Base-by-base conservation (phyloP, 164 flowering plant species). In the Macadamia tetraphylla region DNA sequence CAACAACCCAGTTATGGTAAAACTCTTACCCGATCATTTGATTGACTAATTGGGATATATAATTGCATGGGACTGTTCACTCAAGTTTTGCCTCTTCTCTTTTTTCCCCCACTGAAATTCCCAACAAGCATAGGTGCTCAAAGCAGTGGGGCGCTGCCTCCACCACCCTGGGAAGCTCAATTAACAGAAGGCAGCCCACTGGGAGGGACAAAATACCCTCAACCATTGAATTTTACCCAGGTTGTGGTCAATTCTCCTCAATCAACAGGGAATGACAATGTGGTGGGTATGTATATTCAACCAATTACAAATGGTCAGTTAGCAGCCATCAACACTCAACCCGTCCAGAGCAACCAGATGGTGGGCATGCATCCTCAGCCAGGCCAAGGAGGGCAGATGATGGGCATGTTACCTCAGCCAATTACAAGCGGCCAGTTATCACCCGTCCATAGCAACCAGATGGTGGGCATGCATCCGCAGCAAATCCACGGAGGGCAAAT, bases 81-180 rank as follows among this genome's bases (percentile, higher is more conserved):
- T 30, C 53, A 18, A 13, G 2, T 10, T 15, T 0, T 32, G 29
- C 59, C 5, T 57, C 30, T 35, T 15, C 42, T 17, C 44, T 58
- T 6, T 70, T 35, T 35, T 35, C 40, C 40, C 40, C 40, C 40
- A 35, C 40, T 57, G 18, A n/a, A 17, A 31, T 63, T 35, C 52
- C 23, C 31, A 32, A 58, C 70, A 68, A 70, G 68, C 67, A 67
- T 80, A 84, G 90, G 86, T 72, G 66, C 84, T 58, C 81, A 79
- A 71, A 78, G 74, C 63, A 70, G 79, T 66, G 82, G 80, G 6
- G 58, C 94, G 57, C 72, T 94, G 23, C 99, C 99, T 8, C 92
- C 92, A 10, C 98, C 99, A 23, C 99, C 99, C 2, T 92, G 99
- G 99, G 99, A 94, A 76, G 84, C 86, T 74, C 92, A 84, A 70